Evolutionary conservation across 2,329 filamentous ascomycete genomes (phyloP).

Genomic region (Sarocladium strictum): DNA sequence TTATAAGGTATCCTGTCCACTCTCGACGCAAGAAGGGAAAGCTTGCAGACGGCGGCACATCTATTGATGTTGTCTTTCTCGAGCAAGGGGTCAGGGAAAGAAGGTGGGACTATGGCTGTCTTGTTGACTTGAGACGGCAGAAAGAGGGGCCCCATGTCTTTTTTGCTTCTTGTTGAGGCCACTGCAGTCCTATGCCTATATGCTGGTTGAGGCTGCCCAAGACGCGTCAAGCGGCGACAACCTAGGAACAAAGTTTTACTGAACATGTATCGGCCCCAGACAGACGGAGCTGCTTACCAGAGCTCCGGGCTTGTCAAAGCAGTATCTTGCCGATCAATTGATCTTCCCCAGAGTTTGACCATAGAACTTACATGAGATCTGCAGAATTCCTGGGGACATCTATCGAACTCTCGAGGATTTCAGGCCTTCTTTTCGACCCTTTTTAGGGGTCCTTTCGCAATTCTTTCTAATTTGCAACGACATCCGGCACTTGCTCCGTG

Average conservation of each 20-base stretch:
- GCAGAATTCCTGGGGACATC: not conserved
- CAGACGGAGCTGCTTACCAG: not conserved
- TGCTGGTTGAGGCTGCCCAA: not conserved
- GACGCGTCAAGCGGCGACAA: too few species aligned
- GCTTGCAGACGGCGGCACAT: not conserved
- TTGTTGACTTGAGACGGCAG: too few species aligned
- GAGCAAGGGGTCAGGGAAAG: too few species aligned
- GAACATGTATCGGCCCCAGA: not conserved
- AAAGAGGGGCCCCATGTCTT: not conserved
- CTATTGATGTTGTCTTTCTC: not conserved
- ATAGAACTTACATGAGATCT: not conserved
- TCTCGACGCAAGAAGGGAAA: not conserved
- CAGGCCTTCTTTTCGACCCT: not conserved
- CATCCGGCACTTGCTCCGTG: not conserved
- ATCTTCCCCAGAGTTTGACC: not conserved
- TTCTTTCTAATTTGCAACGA: not conserved
- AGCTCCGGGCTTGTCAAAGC: not conserved
- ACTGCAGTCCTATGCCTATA: too few species aligned
- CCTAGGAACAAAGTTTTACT: not conserved
- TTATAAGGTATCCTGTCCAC: too few species aligned
- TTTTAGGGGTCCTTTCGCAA: slow-evolving; percentile 3
- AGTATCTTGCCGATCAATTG: slow-evolving; percentile 5
- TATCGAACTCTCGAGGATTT: not conserved
- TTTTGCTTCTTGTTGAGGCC: not conserved
- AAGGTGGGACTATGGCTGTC: too few species aligned